Percentiles rank a stretch among this genome's conserved stretches.
Conservation (phyloP, 345 rosid genomes). For the Bruguiera sexangula region DNA sequence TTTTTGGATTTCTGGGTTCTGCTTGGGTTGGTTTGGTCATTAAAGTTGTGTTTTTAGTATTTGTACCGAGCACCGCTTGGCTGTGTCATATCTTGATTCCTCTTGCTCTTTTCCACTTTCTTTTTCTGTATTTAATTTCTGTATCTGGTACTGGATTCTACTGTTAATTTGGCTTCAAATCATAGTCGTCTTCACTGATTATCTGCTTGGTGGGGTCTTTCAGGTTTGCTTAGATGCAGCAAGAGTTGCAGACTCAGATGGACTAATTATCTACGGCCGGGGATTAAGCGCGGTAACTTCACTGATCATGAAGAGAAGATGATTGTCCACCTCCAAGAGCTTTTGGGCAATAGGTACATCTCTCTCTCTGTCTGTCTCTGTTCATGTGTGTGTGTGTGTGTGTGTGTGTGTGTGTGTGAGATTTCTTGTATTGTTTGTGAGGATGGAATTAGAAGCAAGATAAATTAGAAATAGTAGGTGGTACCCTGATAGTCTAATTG, state of each 20-base stretch:
- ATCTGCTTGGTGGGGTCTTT: not conserved
- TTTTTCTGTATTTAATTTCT: not conserved
- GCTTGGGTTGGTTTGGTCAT: constrained; percentile 48
- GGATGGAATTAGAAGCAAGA: not conserved
- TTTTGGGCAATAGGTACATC: not conserved
- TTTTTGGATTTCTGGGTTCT: not conserved
- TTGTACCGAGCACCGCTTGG: not conserved
- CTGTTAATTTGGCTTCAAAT: not conserved
- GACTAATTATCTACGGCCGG: constrained; percentile 3
- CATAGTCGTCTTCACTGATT: not conserved
- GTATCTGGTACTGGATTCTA: not conserved
- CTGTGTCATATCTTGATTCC: not conserved
- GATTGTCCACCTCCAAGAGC: not conserved
- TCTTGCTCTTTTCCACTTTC: not conserved
- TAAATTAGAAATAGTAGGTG: not conserved
- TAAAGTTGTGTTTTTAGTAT: constrained; percentile 36
- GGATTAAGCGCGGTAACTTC: not conserved
- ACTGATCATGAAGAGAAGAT: constrained; percentile 3
- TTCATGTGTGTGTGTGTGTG: too few species aligned
- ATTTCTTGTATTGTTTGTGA: not conserved
- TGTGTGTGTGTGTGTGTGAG: not conserved
- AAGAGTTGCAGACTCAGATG: constrained; percentile 2
- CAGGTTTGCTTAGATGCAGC: constrained; percentile 9
- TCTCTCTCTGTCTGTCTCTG: not conserved
- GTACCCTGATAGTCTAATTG: not conserved